phyloP scores from a whole-genome alignment of 2,329 filamentous ascomycete species.

The Coniella vitis region DNA sequence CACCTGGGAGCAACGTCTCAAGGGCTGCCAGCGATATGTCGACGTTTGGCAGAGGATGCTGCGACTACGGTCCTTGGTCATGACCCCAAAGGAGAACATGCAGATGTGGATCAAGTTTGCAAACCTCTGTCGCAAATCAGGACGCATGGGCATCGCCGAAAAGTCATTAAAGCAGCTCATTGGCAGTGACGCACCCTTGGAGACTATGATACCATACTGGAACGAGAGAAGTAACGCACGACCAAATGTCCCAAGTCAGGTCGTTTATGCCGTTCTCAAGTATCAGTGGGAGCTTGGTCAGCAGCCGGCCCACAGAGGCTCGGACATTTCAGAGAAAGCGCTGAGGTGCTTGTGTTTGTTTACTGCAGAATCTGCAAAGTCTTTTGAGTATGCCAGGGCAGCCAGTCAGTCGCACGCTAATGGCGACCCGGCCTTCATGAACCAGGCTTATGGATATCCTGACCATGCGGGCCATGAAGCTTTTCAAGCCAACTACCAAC shows the following conservation, averaged over 20 bases:
- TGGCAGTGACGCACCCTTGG: conserved; percentile 58
- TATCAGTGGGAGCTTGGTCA: conserved; percentile 89
- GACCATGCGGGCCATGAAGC: conserved; percentile 33
- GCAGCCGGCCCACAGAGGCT: conserved; percentile 36
- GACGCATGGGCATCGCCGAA: conserved; percentile 88
- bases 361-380: conserved; percentile 51
- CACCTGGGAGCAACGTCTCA: conserved; percentile 92
- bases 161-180: conserved; percentile 91
- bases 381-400: conserved; percentile 45
- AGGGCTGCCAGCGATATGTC: conserved; percentile 92
- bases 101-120: conserved; percentile 99
- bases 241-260: conserved; percentile 59
- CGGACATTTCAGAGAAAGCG: conserved; percentile 45
- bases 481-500: conserved; percentile 39
- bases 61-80: conserved; percentile 85
- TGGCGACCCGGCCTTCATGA: conserved; percentile 33
- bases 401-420: conserved; percentile 43
- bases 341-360: conserved; percentile 55
- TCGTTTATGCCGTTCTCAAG: conserved; percentile 95
- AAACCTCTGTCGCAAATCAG: conserved; percentile 94
- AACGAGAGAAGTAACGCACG: conserved; percentile 31
- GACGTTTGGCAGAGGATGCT: conserved; percentile 99
- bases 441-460: conserved; percentile 44
- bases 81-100: conserved; percentile 86
- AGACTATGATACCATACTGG: conserved; percentile 56